Percentiles rank a stretch among this genome's conserved stretches.
phyloP scores from a whole-genome alignment of 192 early-diverging fungal genomes.

The Coemansia sp. region DNA sequence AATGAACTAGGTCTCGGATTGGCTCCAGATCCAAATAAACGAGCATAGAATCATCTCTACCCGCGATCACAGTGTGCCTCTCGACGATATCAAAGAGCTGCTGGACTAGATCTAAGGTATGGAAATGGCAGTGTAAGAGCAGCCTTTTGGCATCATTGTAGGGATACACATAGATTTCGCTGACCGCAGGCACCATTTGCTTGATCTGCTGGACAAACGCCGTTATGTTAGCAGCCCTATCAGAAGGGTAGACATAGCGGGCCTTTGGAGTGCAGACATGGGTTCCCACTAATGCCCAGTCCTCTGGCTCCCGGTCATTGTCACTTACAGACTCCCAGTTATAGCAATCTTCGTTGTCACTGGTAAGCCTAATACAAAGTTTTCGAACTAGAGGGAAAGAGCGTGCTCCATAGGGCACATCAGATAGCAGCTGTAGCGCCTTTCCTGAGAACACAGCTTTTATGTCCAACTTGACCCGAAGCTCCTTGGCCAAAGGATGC shows the following conservation, averaged over 20 bases:
- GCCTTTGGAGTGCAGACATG: too few species aligned
- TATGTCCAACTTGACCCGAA: neutral
- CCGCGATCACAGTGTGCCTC: too few species aligned
- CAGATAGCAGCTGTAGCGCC: neutral
- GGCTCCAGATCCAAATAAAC: too few species aligned
- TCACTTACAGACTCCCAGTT: too few species aligned
- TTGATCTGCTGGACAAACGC: neutral
- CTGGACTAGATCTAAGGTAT: too few species aligned
- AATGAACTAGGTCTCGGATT: too few species aligned
- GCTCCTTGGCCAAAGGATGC: neutral
- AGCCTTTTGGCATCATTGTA: too few species aligned
- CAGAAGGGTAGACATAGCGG: neutral
- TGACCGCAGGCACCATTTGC: neutral
- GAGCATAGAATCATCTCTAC: too few species aligned
- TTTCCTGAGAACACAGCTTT: neutral
- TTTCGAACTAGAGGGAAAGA: neutral
- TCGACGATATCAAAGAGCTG: too few species aligned
- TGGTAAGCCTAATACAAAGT: neutral
- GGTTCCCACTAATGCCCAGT: too few species aligned
- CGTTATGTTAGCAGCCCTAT: neutral
- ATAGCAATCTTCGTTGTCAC: neutral
- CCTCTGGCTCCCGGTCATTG: too few species aligned
- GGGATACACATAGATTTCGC: neutral
- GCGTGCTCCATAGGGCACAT: neutral
- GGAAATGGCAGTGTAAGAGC: too few species aligned